A percentile compares a stretch with the other conserved stretches of the same genome.
These are phyloP conservation scores for Crinitomyces ghanaensis DNA, from an alignment of 805 yeast species.

Conservation along the genomic window DNA sequence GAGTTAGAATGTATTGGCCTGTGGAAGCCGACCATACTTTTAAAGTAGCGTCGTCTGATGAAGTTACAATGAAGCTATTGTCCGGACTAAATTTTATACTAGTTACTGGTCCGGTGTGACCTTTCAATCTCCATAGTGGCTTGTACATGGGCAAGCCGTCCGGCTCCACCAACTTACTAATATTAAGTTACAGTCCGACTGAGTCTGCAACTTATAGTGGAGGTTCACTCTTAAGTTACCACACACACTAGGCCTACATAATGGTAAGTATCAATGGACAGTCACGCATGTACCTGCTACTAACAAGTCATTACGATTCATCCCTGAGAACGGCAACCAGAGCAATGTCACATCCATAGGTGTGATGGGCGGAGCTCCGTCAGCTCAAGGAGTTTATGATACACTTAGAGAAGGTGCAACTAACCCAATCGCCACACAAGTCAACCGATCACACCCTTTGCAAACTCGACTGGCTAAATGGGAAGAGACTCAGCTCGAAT, in stretches of 20 bases:
- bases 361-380: conserved; percentile 41
- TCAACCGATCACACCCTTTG: conserved; percentile 55
- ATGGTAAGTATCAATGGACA: no score
- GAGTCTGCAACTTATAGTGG: no score
- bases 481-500: conserved; percentile 64
- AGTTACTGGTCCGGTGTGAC: conserved; percentile 27
- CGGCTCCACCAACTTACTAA: no score
- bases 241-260: no score
- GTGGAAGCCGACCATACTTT: conserved; percentile 41
- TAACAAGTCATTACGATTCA: no score
- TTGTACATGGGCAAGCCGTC: no score
- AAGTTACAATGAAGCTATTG: conserved; percentile 44
- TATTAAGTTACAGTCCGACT: no score
- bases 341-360: conserved; percentile 26
- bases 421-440: conserved; percentile 34
- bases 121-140: neutral
- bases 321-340: conserved; percentile 5
- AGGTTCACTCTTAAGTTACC: no score
- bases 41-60: conserved; percentile 41
- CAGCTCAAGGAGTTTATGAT: conserved; percentile 50
- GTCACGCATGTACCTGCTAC: no score
- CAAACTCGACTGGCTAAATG: conserved; percentile 66
- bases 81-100: conserved; percentile 51
- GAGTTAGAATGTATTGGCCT: conserved; percentile 27
- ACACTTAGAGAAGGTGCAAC: conserved; percentile 46